Evolutionary conservation across 2,329 filamentous ascomycete species (phyloP).

Genomic region (Xylariaceae sp.): DNA sequence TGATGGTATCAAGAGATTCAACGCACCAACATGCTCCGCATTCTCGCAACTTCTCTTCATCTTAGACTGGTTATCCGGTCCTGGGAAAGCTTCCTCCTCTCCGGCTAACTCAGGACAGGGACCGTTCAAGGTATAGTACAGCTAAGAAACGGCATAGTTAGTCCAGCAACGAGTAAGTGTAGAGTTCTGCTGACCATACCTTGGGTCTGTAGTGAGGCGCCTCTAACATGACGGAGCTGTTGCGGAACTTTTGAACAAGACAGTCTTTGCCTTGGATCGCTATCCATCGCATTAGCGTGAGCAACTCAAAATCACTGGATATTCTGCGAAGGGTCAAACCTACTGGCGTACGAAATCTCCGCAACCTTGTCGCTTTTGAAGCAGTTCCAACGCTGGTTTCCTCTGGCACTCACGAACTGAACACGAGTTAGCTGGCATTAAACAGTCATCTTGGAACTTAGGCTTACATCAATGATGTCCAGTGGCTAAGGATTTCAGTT

Average conservation of each 20-base stretch:
- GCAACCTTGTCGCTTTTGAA: constrained; percentile 80
- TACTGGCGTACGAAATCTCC: constrained; percentile 93
- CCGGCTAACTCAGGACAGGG: constrained; percentile 53
- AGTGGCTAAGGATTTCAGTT: constrained; percentile 53
- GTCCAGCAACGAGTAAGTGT: background rate
- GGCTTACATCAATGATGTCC: constrained; percentile 64
- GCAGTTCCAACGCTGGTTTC: constrained; percentile 71
- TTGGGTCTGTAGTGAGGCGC: constrained; percentile 76
- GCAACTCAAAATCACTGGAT: background rate
- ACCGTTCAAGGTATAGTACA: constrained; percentile 48
- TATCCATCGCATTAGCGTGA: constrained; percentile 34
- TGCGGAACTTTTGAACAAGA: constrained; percentile 89
- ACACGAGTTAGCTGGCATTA: constrained; percentile 3
- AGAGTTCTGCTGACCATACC: constrained; percentile 45
- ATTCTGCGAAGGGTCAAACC: constrained; percentile 33
- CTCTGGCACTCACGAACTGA: constrained; percentile 67
- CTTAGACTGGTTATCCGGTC: constrained; percentile 79
- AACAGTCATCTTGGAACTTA: background rate
- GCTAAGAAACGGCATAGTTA: constrained; percentile 31
- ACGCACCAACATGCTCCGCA: constrained; percentile 73
- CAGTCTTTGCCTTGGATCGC: constrained; percentile 91
- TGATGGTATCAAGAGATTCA: too few species aligned
- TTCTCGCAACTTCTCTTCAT: constrained; percentile 84
- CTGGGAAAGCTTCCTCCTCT: constrained; percentile 68
- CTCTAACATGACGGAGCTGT: constrained; percentile 93